Evolutionary conservation across 768 basidiomycete genomes (phyloP), one percentile per base, ranked within the genome.

Genomic region (Phallus indusiatus): DNA sequence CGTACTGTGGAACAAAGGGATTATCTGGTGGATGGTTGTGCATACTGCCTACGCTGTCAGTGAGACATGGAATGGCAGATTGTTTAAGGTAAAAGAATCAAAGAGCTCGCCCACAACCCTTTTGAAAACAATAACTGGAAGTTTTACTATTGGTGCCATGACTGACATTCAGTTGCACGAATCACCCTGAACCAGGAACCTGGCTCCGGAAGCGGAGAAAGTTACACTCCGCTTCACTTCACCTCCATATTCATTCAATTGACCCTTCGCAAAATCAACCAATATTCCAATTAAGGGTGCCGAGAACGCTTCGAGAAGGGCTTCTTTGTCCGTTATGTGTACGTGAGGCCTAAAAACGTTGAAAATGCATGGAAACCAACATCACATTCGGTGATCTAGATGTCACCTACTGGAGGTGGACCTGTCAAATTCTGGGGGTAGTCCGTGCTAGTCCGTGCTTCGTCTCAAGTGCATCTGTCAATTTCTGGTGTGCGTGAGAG

Each of bases 1-100:
- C 53, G 21, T 54, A 54, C 53, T 36, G 22, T 33, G 53, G 53
- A 14, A 54, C 28, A 34, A 54, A 54, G 14, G 53, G 53, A 36
- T 54, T 54, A 5, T 20, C 24, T 24, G 34, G 18, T 24, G 53
- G 24, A 36, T 54, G 53, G 14, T 54, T 36, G 42, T 42, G 12
- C 42, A 42, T 42, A n/a, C 28, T 12, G 42, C 42, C 42, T 2
- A 14, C 42, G 42, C 2, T 10, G 42, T 42, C 42, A 42, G 42
- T 42, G 12, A 42, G 42, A 42, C 53, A 54, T 54, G 28, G 33
- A 34, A 12, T 51, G 8, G 21, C 47, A 48, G 50, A 51, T 34
- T 14, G 12, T 22, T 8, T 16, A 51, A 14, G 21, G 50, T 34
- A 34, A 51, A 51, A 51, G 42, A 42, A 42, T 42, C 2, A 42